Conservation (phyloP, 257 asterid species). For the Buddleja alternifolia region DNA sequence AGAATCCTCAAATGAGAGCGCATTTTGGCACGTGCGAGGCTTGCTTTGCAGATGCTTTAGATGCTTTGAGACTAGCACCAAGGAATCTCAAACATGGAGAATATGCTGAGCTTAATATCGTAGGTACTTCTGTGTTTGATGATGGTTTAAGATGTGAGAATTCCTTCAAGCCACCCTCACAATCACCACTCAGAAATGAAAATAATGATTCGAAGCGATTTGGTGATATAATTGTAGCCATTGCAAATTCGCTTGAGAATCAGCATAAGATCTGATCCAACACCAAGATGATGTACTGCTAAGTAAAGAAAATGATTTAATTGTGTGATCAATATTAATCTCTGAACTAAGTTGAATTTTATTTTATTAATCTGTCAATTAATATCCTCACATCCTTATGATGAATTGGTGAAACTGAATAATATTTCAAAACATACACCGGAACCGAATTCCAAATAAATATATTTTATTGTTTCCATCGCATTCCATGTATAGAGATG, state of each 20-base stretch:
- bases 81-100: neutral
- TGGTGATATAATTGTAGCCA: neutral
- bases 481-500: too few species aligned
- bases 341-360: too few species aligned
- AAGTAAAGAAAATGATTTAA: too few species aligned
- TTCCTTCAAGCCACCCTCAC: neutral
- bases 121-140: neutral
- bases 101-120: neutral
- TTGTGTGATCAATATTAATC: too few species aligned
- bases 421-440: too few species aligned
- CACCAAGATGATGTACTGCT: too few species aligned
- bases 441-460: too few species aligned
- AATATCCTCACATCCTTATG: too few species aligned
- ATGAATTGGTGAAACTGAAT: too few species aligned
- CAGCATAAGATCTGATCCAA: too few species aligned
- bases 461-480: too few species aligned
- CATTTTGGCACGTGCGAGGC: neutral
- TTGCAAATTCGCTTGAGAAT: neutral
- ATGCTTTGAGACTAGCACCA: neutral
- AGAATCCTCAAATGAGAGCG: neutral
- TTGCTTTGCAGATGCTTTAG: neutral
- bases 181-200: constrained; percentile 1
- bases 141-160: neutral
- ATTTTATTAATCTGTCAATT: too few species aligned
- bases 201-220: neutral